phyloP scores from a whole-genome alignment of 306 rosid genomes.

The Herpetospermum pedunculosum region DNA sequence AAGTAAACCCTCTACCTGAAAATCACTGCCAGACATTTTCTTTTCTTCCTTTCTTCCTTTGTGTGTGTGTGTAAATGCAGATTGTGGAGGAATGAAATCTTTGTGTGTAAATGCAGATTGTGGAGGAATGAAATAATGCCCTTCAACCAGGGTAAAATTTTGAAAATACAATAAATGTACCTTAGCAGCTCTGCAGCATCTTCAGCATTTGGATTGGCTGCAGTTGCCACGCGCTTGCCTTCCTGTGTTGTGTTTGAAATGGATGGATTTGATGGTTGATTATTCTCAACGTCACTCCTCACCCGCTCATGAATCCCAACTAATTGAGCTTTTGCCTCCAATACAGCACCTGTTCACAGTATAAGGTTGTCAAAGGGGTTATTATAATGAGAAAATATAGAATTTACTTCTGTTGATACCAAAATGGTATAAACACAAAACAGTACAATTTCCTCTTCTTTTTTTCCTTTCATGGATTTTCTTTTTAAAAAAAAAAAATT shows the following conservation, averaged over 20 bases:
- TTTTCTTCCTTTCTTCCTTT: background rate
- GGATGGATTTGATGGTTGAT: constrained; percentile 45
- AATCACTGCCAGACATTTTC: background rate
- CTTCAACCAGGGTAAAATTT: background rate
- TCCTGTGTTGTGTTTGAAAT: constrained; percentile 27
- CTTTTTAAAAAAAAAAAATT: background rate
- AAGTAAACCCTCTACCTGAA: background rate
- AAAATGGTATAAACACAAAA: background rate
- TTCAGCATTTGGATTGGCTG: constrained; percentile 86
- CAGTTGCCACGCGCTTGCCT: constrained; percentile 52
- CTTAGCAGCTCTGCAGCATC: constrained; percentile 91
- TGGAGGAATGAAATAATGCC: background rate
- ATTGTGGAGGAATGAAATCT: background rate
- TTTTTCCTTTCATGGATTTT: background rate
- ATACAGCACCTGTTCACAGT: constrained; percentile 44
- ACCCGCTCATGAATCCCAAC: constrained; percentile 96
- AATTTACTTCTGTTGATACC: background rate
- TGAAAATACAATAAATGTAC: constrained; percentile 21
- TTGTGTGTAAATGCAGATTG: background rate
- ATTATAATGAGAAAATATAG: background rate
- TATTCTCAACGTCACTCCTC: constrained; percentile 67
- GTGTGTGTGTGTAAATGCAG: background rate
- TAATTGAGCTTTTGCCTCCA: constrained; percentile 78
- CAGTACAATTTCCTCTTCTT: background rate
- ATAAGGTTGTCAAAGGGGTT: background rate